These are phyloP conservation scores for Elsinoe ampelina DNA, from an alignment of 2,329 filamentous ascomycete species.

Conservation along the genomic window DNA sequence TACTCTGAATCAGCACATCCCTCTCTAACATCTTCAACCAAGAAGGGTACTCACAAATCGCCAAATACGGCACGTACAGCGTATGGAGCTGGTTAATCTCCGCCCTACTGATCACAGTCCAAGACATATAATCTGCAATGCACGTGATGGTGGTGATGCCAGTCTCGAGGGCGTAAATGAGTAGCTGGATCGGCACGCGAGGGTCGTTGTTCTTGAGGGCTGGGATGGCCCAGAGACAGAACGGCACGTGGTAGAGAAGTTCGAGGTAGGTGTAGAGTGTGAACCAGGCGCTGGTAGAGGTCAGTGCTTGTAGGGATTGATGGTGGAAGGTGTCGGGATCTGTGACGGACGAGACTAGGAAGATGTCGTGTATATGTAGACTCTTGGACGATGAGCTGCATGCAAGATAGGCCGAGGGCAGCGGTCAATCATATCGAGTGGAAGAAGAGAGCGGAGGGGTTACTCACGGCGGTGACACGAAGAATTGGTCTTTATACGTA, in stretches of 20 bases:
- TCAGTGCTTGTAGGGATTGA: not conserved
- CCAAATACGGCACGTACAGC: constrained; percentile 50
- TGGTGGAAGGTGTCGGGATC: too few relatives aligned
- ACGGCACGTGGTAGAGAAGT: constrained; percentile 50
- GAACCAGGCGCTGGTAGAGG: constrained; percentile 43
- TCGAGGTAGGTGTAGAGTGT: constrained; percentile 49
- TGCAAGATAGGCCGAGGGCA: too few relatives aligned
- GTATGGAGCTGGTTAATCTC: constrained; percentile 43
- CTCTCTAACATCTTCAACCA: not conserved
- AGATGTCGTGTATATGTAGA: too few relatives aligned
- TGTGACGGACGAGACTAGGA: too few relatives aligned
- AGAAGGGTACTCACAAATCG: constrained; percentile 39
- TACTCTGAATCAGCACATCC: constrained; percentile 17
- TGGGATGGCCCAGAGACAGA: constrained; percentile 51
- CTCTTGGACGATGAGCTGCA: too few relatives aligned
- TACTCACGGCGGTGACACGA: constrained; percentile 43
- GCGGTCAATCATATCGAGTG: too few relatives aligned
- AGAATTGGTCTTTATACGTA: constrained; percentile 56
- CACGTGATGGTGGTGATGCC: constrained; percentile 55
- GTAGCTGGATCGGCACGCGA: constrained; percentile 49
- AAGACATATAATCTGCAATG: constrained; percentile 51
- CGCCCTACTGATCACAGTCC: constrained; percentile 37
- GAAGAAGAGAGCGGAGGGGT: not conserved
- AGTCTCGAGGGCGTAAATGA: constrained; percentile 51
- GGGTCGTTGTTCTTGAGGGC: constrained; percentile 47